Evolutionary conservation across 768 basidiomycete genomes (phyloP), one percentile per base, ranked within the genome.

Genomic region (Suillus weaverae): DNA sequence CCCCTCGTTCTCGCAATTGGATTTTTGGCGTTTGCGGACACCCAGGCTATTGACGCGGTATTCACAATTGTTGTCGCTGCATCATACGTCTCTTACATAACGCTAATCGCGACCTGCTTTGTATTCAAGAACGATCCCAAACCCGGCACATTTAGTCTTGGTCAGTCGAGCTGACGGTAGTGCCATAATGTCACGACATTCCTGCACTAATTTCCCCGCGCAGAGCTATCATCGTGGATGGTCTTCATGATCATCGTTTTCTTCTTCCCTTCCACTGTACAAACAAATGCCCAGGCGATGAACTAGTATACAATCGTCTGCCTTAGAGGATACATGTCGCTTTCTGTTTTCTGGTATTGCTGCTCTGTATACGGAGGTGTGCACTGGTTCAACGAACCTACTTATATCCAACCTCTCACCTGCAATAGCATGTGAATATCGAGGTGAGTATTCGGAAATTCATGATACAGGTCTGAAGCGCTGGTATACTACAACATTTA

Each of bases 11-110:
- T 86, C 0, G 72, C 81, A 4, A 80, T 90, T 4, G 88, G 87
- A 2, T 72, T 86, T 18, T 78, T 91, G 4, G 81, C 81, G 0
- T 89, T 90, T 62, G 87, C 86, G 0, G 86, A 88, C 3, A 69
- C 77, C 0, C 78, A 83, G 55, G 88, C 88, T 0, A 85, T 87
- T 70, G 83, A 81, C 62, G 86, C 87, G 5, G 80, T 88, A 18
- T 89, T 89, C 69, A 76, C 82, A 1, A 76, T 85, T 38, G 77
- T 79, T 0, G 75, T 86, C 5, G 76, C 77, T 0, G 80, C 75
- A 10, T 76, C 79, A n/a, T 85, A 86, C 62, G 76, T 82, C 33
- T 82, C 85, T 0, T 87, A 86, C 69, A 72, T 79, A 0, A 84
- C 87, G 9, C 87, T 87, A 4, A 88, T 89, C 62, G 70, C 75